Evolutionary conservation across 2,329 filamentous ascomycete species (phyloP), one percentile per base, ranked within the genome.

Genomic region (Exophiala lecanii-corni): DNA sequence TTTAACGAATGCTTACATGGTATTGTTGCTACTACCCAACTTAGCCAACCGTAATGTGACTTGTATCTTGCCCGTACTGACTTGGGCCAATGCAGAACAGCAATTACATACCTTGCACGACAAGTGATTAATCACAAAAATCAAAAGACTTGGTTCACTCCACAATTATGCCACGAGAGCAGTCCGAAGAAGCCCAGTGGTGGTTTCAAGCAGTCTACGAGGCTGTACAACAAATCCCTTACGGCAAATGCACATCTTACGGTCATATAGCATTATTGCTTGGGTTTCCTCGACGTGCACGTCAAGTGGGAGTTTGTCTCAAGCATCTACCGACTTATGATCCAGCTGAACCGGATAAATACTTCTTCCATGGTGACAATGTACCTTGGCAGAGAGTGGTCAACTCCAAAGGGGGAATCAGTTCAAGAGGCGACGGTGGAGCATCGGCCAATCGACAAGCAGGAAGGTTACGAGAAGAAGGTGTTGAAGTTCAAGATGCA

Each of bases 381-480:
- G 91, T 97, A 3, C 91, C 91, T 0, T 97, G 91, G 91, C 91
- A 97, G 70, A 74, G 92, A 45, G 86, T 97, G 47, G 84, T 97
- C 61, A 95, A 91, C 63, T 71, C 86, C 10, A 91, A 86, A 65
- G 89, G 91, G 16, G 72, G 79, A 46, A 94, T 97, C 54, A 94
- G 89, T 33, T 85, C 85, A 5, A 79, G 69, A 18, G 68, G 62
- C 5, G 67, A 67, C 1, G 66, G 66, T 3, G 64, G 64, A 42
- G 38, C 37, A 6, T 52, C 34, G 3, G 68, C 67, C 3, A 60
- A 61, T 15, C 58, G 67, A 21, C 69, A 72, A 45, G 69, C 68
- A 1, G 63, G 62, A 16, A 62, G 50, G 12, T 54, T 72, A 9
- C 51, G 61, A 7, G 49, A 53, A 17, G 69, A 72, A 55, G 68